These are phyloP conservation scores for Backusella australiensis DNA, from an alignment of 192 early-diverging fungal genomes.

Conservation along the genomic window DNA sequence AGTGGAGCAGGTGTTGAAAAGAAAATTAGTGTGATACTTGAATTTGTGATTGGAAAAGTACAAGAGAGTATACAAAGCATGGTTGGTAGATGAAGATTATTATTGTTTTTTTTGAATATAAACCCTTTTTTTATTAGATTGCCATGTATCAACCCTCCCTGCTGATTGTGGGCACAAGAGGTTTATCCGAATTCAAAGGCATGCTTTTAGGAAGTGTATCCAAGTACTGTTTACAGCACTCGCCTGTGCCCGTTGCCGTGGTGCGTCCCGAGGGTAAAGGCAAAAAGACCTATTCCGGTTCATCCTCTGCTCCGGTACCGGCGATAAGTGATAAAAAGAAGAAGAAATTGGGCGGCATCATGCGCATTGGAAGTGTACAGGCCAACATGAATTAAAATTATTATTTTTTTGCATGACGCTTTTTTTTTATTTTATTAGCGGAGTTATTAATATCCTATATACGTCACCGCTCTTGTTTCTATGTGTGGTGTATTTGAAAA, in stretches of 20 bases:
- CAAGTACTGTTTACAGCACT: slow-evolving; percentile 62
- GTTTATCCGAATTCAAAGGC: slow-evolving; percentile 59
- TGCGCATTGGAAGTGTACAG: background rate
- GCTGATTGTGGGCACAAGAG: slow-evolving; percentile 66
- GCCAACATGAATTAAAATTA: background rate
- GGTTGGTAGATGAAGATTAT: background rate
- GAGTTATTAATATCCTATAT: background rate
- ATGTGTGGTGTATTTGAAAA: background rate
- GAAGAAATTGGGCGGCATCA: background rate
- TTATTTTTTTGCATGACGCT: background rate
- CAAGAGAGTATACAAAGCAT: slow-evolving; percentile 48
- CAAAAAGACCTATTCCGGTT: background rate
- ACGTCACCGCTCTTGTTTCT: background rate
- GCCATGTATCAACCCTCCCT: slow-evolving; percentile 58
- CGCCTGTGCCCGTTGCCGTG: slow-evolving; percentile 59
- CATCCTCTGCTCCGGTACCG: background rate
- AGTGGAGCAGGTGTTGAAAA: slow-evolving; percentile 20
- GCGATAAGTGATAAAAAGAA: background rate
- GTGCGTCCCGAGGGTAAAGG: slow-evolving; percentile 42
- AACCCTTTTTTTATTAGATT: slow-evolving; percentile 28
- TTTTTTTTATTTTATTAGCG: background rate
- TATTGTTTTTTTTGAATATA: too few species aligned
- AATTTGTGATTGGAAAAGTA: slow-evolving; percentile 46
- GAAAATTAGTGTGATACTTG: slow-evolving; percentile 46
- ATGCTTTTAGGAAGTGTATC: slow-evolving; percentile 65